A percentile compares a stretch with the other conserved stretches of the same genome.
Evolutionary conservation across 1,139 yeast genomes (phyloP).

Genomic region (Kodamaea arcana): DNA sequence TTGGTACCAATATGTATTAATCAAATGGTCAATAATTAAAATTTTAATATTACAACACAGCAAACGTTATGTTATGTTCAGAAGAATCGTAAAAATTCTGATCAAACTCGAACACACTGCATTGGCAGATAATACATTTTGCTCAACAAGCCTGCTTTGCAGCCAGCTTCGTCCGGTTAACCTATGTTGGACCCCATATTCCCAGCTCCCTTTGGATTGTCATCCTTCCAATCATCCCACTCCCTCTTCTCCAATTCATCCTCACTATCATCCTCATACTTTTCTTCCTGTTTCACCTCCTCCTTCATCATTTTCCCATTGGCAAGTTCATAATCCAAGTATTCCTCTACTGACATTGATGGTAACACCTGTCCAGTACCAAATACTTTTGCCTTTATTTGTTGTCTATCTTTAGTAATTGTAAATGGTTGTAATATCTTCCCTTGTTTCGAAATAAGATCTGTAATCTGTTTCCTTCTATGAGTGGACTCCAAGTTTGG

Average conservation of each 20-base stretch:
- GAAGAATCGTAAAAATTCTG: no score
- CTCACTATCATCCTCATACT: constrained; percentile 33
- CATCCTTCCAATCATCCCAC: constrained; percentile 94
- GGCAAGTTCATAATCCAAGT: constrained; percentile 76
- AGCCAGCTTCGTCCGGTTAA: constrained; percentile 20
- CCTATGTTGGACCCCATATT: constrained; percentile 80
- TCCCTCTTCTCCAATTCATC: constrained; percentile 59
- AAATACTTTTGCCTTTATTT: constrained; percentile 60
- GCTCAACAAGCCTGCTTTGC: no score
- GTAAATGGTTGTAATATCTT: constrained; percentile 83
- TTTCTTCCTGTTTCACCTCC: constrained; percentile 32
- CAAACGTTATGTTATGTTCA: no score
- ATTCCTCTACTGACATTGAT: constrained; percentile 92
- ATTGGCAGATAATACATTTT: no score
- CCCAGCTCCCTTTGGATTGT: constrained; percentile 83
- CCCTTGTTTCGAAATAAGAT: constrained; percentile 61
- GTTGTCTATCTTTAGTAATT: constrained; percentile 57
- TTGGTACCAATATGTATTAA: no score
- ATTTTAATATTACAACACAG: no score
- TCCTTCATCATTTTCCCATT: constrained; percentile 74
- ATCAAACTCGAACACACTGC: no score
- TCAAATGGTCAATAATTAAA: no score
- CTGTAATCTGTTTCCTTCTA: constrained; percentile 19
- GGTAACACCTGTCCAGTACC: constrained; percentile 95
- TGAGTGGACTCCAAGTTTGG: constrained; percentile 47